Percentiles rank a stretch among this genome's conserved stretches.
These are phyloP conservation scores for Pisolithus albus DNA, from an alignment of 768 basidiomycete species.

Conservation along the genomic window DNA sequence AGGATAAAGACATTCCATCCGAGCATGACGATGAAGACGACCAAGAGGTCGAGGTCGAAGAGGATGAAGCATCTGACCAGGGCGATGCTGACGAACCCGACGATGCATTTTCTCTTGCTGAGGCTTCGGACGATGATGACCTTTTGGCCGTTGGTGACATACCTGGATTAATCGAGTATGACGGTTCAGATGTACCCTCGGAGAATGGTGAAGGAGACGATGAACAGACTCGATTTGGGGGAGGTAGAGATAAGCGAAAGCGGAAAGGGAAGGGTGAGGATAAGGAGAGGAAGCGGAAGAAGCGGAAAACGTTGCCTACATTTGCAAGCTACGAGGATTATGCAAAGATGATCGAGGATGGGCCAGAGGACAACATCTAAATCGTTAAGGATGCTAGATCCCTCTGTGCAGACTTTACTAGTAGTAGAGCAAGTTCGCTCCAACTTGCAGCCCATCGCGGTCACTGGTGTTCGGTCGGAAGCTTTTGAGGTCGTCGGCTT, in stretches of 20 bases:
- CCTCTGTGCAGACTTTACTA: neutral
- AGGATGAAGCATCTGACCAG: constrained; percentile 26
- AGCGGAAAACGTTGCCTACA: constrained; percentile 59
- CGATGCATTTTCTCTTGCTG: constrained; percentile 48
- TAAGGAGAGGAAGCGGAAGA: constrained; percentile 48
- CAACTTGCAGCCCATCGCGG: too few species aligned
- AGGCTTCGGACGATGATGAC: constrained; percentile 68
- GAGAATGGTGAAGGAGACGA: constrained; percentile 34
- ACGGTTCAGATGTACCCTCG: constrained; percentile 48
- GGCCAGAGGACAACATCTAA: neutral
- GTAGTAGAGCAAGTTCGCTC: too few species aligned
- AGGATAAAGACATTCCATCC: constrained; percentile 19
- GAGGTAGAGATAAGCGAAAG: constrained; percentile 47
- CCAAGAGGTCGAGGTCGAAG: constrained; percentile 21
- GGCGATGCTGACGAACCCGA: constrained; percentile 34
- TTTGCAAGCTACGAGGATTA: constrained; percentile 89
- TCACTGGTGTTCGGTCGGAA: too few species aligned
- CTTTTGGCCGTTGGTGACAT: constrained; percentile 51
- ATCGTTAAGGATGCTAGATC: neutral
- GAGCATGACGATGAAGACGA: constrained; percentile 19
- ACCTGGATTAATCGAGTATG: constrained; percentile 55
- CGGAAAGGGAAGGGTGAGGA: constrained; percentile 32
- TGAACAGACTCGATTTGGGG: constrained; percentile 33
- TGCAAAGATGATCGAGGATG: constrained; percentile 73
- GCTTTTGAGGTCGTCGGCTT: too few species aligned